Evolutionary conservation across 2,329 filamentous ascomycete genomes (phyloP).

Genomic region (Bipolaris sorokiniana): DNA sequence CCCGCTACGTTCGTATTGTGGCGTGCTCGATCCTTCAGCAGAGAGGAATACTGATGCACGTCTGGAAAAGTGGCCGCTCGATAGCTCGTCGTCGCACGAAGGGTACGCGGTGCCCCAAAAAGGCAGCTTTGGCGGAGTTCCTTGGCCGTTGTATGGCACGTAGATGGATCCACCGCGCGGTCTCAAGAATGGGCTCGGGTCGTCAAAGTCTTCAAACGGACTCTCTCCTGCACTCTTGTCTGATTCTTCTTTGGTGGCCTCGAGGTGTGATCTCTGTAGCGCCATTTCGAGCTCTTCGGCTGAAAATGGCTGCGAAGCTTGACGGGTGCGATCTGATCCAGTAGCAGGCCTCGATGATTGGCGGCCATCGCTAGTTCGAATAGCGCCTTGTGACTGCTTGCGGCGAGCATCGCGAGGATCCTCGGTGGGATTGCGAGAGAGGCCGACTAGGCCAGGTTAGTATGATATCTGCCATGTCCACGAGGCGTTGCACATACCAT

Average conservation of each 20-base stretch:
- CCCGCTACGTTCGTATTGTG: conserved; percentile 24
- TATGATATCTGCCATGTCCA: conserved; percentile 8
- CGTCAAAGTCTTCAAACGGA: conserved; percentile 26
- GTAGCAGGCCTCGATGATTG: conserved; percentile 34
- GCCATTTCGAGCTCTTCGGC: conserved; percentile 55
- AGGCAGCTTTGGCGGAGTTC: conserved; percentile 29
- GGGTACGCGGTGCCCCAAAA: conserved; percentile 29
- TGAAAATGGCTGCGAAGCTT: conserved; percentile 50
- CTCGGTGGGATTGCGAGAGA: conserved; percentile 43
- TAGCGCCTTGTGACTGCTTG: conserved; percentile 34
- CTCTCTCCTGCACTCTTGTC: conserved; percentile 32
- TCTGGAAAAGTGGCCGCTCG: conserved; percentile 20
- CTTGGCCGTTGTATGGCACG: conserved; percentile 31
- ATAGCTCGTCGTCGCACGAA: conserved; percentile 17
- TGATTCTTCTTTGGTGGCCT: conserved; percentile 38
- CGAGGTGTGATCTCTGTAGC: conserved; percentile 50
- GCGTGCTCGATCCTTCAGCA: conserved; percentile 14
- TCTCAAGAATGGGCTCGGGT: conserved; percentile 30
- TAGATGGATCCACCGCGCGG: conserved; percentile 37
- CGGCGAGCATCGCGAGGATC: conserved; percentile 38
- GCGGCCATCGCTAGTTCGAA: conserved; percentile 36
- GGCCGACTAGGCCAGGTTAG: conserved; percentile 40
- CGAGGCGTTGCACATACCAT: conserved; percentile 47
- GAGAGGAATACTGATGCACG: conserved; percentile 18
- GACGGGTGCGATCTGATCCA: conserved; percentile 35